Evolutionary conservation across 2,329 filamentous ascomycete species (phyloP).

Genomic region (Fusarium sp.): DNA sequence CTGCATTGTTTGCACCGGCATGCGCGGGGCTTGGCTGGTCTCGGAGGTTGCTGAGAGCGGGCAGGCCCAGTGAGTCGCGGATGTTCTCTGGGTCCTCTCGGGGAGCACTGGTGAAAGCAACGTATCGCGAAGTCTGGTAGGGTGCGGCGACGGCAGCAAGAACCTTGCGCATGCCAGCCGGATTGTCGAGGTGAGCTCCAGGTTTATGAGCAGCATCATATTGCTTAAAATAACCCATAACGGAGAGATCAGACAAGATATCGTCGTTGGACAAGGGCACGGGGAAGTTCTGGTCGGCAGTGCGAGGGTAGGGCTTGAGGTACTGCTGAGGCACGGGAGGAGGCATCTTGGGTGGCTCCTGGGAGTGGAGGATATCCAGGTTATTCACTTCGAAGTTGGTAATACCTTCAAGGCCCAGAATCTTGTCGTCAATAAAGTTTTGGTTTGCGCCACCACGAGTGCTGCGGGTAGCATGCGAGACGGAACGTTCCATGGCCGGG

Average conservation of each 20-base stretch:
- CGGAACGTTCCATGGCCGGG: conserved; percentile 72
- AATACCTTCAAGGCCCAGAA: conserved; percentile 71
- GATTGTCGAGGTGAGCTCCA: conserved; percentile 68
- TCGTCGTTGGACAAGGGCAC: conserved; percentile 65
- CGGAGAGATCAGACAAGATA: conserved; percentile 66
- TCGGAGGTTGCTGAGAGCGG: conserved; percentile 57
- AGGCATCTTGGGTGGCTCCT: conserved; percentile 70
- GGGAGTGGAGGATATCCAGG: conserved; percentile 67
- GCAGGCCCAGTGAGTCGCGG: conserved; percentile 64
- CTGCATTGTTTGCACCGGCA: conserved; percentile 39
- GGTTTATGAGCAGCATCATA: conserved; percentile 67
- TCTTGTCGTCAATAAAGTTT: conserved; percentile 69
- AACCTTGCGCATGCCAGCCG: conserved; percentile 66
- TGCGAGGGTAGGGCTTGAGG: conserved; percentile 68
- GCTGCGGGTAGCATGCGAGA: conserved; percentile 74
- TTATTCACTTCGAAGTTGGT: conserved; percentile 71
- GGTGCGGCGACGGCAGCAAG: conserved; percentile 68
- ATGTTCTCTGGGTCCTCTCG: conserved; percentile 64
- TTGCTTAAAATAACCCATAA: conserved; percentile 70
- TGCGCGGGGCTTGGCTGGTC: conserved; percentile 56
- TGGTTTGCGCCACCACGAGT: conserved; percentile 66
- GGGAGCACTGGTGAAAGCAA: conserved; percentile 61
- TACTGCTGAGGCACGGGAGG: conserved; percentile 69
- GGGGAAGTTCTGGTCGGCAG: conserved; percentile 69
- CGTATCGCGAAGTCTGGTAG: conserved; percentile 62